Evolutionary conservation across 345 rosid genomes (phyloP).

Genomic region (Lenwebbia sp.): DNA sequence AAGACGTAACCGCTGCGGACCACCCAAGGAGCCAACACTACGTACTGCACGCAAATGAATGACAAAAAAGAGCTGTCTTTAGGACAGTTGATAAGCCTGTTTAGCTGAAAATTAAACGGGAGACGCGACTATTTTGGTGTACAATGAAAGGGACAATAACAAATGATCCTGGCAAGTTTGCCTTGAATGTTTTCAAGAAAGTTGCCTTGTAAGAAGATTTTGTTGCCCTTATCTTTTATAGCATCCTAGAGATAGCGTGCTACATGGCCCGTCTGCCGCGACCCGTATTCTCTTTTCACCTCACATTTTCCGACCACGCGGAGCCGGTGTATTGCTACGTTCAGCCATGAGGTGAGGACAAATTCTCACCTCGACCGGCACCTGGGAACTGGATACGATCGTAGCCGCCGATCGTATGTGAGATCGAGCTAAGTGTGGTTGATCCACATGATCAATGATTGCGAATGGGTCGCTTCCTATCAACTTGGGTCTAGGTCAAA

Average conservation of each 20-base stretch:
- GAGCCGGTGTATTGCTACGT: background rate
- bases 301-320: too few species aligned
- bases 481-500: background rate
- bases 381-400: background rate
- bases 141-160: background rate
- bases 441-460: background rate
- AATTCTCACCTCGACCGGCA: background rate
- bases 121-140: background rate
- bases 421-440: background rate
- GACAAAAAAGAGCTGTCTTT: background rate
- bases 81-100: background rate
- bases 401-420: background rate
- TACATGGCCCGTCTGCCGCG: background rate
- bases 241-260: background rate
- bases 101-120: background rate
- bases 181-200: background rate
- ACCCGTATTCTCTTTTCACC: too few species aligned
- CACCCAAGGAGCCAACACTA: slow-evolving; percentile 35
- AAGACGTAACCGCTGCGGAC: slow-evolving; percentile 17
- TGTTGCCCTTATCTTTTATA: background rate
- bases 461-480: background rate
- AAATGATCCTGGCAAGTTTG: background rate
- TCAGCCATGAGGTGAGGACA: background rate
- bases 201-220: background rate
- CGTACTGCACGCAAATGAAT: slow-evolving; percentile 16